Evolutionary conservation across 148 eudicot genomes (phyloP).

Genomic region (Polygonum maritimum): DNA sequence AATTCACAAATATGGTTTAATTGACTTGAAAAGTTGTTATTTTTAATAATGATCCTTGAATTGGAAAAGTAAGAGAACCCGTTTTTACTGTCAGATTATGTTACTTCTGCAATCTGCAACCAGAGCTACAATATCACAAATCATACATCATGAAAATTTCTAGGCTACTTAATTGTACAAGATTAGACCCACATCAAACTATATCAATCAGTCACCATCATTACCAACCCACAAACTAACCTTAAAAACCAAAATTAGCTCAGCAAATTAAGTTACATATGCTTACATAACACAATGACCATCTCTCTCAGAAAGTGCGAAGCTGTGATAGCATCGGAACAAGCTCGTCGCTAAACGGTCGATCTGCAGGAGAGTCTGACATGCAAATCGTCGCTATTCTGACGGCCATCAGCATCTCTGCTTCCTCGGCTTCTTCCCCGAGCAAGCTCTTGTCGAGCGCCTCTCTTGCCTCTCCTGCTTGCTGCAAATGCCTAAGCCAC

Average conservation of each 20-base stretch:
- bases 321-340: conserved; percentile 92
- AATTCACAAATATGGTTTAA: too few relatives aligned
- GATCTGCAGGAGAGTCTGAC: conserved; percentile 78
- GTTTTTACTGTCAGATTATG: too few relatives aligned
- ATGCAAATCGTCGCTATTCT: conserved; percentile 80
- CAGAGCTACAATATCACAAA: too few relatives aligned
- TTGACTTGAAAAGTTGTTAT: too few relatives aligned
- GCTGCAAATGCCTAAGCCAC: conserved; percentile 83
- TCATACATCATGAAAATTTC: background rate
- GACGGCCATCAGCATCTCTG: conserved; percentile 89
- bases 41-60: too few relatives aligned
- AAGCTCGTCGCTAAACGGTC: conserved; percentile 91
- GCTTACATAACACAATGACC: background rate
- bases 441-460: conserved; percentile 73
- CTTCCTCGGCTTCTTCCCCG: conserved; percentile 81
- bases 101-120: too few relatives aligned
- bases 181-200: too few relatives aligned
- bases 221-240: background rate
- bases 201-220: background rate
- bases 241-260: background rate
- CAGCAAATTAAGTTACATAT: background rate
- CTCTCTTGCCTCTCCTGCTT: conserved; percentile 68
- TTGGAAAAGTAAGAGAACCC: too few relatives aligned
- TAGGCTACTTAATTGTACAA: background rate
- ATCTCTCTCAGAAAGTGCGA: conserved; percentile 53